phyloP scores from a whole-genome alignment of 306 rosid species.

The Cucumis hystrix region DNA sequence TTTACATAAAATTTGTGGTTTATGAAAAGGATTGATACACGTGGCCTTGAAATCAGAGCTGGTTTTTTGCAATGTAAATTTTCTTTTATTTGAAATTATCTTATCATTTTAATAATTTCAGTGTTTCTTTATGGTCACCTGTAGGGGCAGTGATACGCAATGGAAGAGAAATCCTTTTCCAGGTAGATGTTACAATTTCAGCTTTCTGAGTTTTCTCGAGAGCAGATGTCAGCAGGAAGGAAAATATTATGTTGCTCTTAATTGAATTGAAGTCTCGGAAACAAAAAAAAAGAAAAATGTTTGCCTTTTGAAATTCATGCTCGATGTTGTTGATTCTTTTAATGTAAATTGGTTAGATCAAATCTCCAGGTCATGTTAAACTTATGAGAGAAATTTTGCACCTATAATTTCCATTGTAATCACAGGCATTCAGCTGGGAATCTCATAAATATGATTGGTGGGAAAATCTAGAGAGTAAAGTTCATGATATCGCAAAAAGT shows the following conservation, averaged over 20 bases:
- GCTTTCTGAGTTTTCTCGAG: neutral
- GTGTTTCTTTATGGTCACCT: conserved; percentile 9
- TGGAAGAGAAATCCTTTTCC: conserved; percentile 78
- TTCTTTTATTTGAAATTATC: neutral
- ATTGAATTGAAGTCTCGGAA: neutral
- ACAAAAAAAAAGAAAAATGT: too few species aligned
- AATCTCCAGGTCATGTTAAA: neutral
- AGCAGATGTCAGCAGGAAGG: neutral
- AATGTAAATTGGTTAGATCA: neutral
- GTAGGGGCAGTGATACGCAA: conserved; percentile 37
- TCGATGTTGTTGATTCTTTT: too few species aligned
- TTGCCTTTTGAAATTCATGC: too few species aligned
- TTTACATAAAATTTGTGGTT: neutral
- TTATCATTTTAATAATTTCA: neutral
- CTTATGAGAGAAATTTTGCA: neutral
- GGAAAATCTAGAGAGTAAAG: conserved; percentile 54
- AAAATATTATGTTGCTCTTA: neutral
- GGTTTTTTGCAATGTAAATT: neutral
- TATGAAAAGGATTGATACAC: neutral
- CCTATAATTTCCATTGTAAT: conserved; percentile 7
- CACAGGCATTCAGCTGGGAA: conserved; percentile 91
- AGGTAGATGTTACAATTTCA: conserved; percentile 32
- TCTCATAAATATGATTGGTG: conserved; percentile 79
- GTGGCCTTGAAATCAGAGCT: neutral
- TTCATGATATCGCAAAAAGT: conserved; percentile 56